Base-by-base conservation (phyloP, 331 rosid species). In the Cydonia oblonga region DNA sequence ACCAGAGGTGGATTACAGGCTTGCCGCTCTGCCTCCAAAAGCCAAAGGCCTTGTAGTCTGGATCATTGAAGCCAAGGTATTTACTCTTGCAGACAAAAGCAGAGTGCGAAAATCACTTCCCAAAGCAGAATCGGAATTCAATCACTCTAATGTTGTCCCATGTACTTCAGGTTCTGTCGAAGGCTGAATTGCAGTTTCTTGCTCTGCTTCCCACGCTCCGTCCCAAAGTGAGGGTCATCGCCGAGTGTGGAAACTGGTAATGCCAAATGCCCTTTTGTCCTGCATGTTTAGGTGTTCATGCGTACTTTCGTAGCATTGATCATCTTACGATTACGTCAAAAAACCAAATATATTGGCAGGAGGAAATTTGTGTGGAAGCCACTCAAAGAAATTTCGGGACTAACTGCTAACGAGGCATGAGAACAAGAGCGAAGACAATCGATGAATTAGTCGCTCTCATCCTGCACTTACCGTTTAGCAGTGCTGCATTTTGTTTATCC, bases 181-280 rank as follows among this genome's bases (percentile, higher is more conserved):
- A 89, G 88, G 87, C 97, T 7, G 98, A 93, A 73, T 57, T 93
- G 79, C 97, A 93, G 80, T 93, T 93, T 78, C 97, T 93, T 26
- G 96, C 97, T 22, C 72, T 93, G 70, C 84, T 93, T 35, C 98
- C 96, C 13, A 72, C 93, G 13, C 90, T 90, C 13, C 80, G 98
- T 78, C 98, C 98, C 20, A 87, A 84, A 78, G 97, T 90, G 81
- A 86, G 98, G 84, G 97, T 90, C 81, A 86, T 93, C 59, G 98
- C 97, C 3, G 97, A 93, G 78, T 93, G 97, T 3, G 97, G 98
- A 84, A 90, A 87, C 82, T 93, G 98, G 98, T 89, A 84, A 11
- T 60, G 23, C 29, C 64, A 32, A 18, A 42, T 46, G 7, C 23
- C 24, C 18, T 10, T 32, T 54, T 46, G 56, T 19, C 42, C 14